phyloP scores from a whole-genome alignment of 1,284 basidiomycete species.

The Irpex sp. region DNA sequence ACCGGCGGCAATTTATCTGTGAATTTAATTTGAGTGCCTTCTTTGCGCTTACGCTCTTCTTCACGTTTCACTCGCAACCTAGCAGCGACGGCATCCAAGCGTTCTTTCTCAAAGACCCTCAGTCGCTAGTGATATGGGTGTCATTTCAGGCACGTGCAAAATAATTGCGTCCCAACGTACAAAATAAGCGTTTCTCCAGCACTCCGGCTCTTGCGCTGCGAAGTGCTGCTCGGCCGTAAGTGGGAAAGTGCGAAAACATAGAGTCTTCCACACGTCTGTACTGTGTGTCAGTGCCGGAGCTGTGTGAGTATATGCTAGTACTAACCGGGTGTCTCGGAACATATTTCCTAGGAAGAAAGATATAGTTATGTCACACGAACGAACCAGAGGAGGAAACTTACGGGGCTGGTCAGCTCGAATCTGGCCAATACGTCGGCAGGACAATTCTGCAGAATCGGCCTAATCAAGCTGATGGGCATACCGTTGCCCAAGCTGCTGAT shows the following conservation, averaged over 20 bases:
- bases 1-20: constrained; percentile 61
- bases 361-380: not conserved
- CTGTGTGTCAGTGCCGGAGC: constrained; percentile 14
- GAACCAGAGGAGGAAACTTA: constrained; percentile 33
- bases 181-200: constrained; percentile 68
- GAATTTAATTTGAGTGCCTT: constrained; percentile 66
- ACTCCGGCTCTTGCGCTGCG: constrained; percentile 42
- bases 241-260: constrained; percentile 59
- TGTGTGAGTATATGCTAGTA: constrained; percentile 5
- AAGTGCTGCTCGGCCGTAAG: constrained; percentile 44
- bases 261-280: constrained; percentile 65
- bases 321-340: constrained; percentile 58
- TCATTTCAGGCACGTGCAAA: constrained; percentile 30
- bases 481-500: constrained; percentile 36
- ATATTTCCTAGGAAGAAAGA: constrained; percentile 29
- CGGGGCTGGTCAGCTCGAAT: constrained; percentile 66
- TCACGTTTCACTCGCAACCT: constrained; percentile 60
- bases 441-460: constrained; percentile 70
- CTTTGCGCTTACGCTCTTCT: constrained; percentile 68
- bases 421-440: constrained; percentile 62
- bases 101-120: constrained; percentile 50
- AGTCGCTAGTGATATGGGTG: constrained; percentile 38
- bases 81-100: constrained; percentile 56
- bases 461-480: constrained; percentile 57
- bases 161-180: constrained; percentile 59